Evolutionary conservation across 2,329 filamentous ascomycete genomes (phyloP).

Genomic region (Colletotrichum horii): DNA sequence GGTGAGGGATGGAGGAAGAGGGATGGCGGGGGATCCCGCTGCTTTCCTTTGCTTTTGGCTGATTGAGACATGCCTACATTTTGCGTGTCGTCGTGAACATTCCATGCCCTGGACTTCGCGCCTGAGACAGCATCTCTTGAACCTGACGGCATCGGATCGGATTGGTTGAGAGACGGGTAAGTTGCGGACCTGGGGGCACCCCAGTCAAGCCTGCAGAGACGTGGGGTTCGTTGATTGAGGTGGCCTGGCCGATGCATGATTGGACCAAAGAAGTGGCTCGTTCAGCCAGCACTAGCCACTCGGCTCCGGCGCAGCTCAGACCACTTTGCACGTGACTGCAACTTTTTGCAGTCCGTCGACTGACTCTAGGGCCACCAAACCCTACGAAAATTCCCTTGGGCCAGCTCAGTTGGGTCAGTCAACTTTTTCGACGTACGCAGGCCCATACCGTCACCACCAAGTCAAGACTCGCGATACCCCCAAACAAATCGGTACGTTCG

Average conservation of each 20-base stretch:
- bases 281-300: background rate
- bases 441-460: conserved; percentile 33
- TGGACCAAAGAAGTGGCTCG: background rate
- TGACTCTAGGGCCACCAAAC: conserved; percentile 45
- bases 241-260: background rate
- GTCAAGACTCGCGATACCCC: conserved; percentile 31
- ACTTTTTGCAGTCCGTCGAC: background rate
- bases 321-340: background rate
- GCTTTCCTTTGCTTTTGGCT: conserved; percentile 50
- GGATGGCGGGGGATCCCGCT: conserved; percentile 68
- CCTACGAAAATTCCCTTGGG: conserved; percentile 43
- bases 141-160: conserved; percentile 12
- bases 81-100: conserved; percentile 19
- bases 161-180: background rate
- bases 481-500: conserved; percentile 57
- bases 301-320: background rate
- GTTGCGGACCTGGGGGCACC: conserved; percentile 7
- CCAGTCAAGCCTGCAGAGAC: background rate
- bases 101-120: conserved; percentile 12
- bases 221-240: background rate
- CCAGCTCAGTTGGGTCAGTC: conserved; percentile 7
- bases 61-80: conserved; percentile 45
- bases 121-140: conserved; percentile 16
- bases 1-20: conserved; percentile 85
- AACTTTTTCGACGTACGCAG: conserved; percentile 9